A percentile compares a stretch with the other conserved stretches of the same genome.
Conservation (phyloP, 805 yeast genomes). For the Ogataea saltuana region DNA sequence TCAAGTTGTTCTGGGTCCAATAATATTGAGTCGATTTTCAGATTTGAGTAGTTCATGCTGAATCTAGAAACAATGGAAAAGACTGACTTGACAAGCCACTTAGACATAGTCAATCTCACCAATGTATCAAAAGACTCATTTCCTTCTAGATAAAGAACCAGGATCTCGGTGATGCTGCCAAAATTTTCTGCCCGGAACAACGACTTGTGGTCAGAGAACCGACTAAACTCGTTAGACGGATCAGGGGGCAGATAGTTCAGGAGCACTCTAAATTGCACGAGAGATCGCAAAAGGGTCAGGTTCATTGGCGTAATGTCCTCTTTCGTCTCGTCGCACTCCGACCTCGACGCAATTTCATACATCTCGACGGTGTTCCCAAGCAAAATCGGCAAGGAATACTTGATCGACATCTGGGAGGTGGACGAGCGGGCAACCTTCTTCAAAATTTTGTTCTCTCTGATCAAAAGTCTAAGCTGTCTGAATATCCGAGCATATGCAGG, state of each 20-base stretch:
- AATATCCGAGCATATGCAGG: constrained; percentile 19
- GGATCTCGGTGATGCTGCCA: constrained; percentile 41
- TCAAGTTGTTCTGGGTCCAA: constrained; percentile 6
- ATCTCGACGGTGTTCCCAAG: constrained; percentile 55
- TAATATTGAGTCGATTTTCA: constrained; percentile 26
- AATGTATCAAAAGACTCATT: constrained; percentile 44
- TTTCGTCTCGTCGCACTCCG: constrained; percentile 24
- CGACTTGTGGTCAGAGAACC: constrained; percentile 23
- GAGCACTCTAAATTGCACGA: constrained; percentile 44
- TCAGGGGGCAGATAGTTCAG: constrained; percentile 25
- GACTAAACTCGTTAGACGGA: constrained; percentile 12
- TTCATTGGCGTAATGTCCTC: constrained; percentile 19
- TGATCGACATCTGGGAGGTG: constrained; percentile 13
- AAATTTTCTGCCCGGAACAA: constrained; percentile 34
- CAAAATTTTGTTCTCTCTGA: constrained; percentile 19
- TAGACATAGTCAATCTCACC: constrained; percentile 27
- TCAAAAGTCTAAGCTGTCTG: constrained; percentile 25
- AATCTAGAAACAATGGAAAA: constrained; percentile 27
- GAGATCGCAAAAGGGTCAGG: constrained; percentile 39
- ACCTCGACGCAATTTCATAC: constrained; percentile 59
- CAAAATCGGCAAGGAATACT: constrained; percentile 26
- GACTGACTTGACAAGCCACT: constrained; percentile 22
- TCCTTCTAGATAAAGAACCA: constrained; percentile 44
- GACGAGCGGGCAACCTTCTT: constrained; percentile 16
- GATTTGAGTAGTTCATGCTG: constrained; percentile 16